Percentiles rank a stretch among this genome's conserved stretches.
phyloP scores from a whole-genome alignment of 139 green algal genomes.

The Closterium sp. region DNA sequence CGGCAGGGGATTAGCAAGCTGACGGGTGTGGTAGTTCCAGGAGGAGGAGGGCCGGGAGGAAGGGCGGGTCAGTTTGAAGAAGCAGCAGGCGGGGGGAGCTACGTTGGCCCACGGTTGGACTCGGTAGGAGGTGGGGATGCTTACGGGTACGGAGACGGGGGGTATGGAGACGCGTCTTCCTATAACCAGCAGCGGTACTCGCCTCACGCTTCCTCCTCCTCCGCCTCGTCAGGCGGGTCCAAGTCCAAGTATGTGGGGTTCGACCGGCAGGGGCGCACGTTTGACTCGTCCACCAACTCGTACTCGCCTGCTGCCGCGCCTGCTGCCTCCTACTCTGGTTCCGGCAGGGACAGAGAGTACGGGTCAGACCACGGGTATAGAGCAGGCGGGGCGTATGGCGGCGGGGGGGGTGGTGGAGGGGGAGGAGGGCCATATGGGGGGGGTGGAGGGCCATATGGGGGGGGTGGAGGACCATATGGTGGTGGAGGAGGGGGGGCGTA shows the following conservation, averaged over 20 bases:
- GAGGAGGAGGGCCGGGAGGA: background rate
- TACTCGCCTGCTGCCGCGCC: background rate
- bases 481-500: background rate
- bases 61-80: background rate
- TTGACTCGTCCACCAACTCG: background rate
- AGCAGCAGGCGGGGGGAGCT: background rate
- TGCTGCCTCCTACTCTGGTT: background rate
- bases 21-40: background rate
- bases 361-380: background rate
- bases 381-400: background rate
- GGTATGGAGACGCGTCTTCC: background rate
- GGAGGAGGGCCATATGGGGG: constrained; percentile 1
- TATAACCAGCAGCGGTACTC: too few relatives aligned
- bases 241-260: constrained; percentile 19
- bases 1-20: constrained; percentile 4
- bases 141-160: background rate
- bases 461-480: constrained; percentile 2
- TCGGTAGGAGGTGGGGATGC: background rate
- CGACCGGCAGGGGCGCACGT: background rate
- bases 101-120: background rate
- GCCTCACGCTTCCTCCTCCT: too few relatives aligned
- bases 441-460: background rate
- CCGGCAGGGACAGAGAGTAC: background rate
- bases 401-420: background rate
- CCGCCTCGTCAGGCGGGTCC: background rate